These are phyloP conservation scores for Endothia cerciana DNA, from an alignment of 2,329 filamentous ascomycete species.

Conservation along the genomic window DNA sequence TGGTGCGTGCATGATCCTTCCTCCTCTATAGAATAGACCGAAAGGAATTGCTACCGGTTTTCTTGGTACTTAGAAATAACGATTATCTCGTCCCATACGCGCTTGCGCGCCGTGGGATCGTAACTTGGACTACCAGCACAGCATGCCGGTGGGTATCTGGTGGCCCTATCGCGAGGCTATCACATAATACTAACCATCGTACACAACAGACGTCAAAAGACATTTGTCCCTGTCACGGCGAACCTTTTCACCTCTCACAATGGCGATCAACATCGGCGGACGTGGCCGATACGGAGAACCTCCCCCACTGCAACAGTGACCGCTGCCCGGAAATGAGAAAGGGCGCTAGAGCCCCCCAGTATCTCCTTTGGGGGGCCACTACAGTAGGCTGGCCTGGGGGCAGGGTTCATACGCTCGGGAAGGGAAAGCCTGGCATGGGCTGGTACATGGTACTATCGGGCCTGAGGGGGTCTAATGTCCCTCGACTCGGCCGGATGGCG, in stretches of 20 bases:
- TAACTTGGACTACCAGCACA: neutral
- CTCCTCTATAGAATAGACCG: no score
- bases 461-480: conserved; percentile 1
- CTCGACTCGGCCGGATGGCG: neutral
- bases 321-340: conserved; percentile 13
- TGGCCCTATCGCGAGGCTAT: neutral
- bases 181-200: neutral
- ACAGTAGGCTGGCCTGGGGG: neutral
- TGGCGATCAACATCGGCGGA: no score
- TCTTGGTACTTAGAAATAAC: no score
- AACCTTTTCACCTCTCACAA: no score
- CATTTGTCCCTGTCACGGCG: no score
- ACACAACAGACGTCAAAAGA: no score
- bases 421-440: neutral
- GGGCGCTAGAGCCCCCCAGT: conserved; percentile 12
- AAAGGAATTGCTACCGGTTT: no score
- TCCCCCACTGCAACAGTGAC: conserved; percentile 4
- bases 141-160: neutral
- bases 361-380: neutral
- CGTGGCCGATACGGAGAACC: conserved; percentile 2
- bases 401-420: conserved; percentile 3
- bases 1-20: no score
- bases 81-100: no score
- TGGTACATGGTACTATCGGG: conserved; percentile 3
- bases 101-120: neutral